phyloP scores from a whole-genome alignment of 2,329 filamentous ascomycete species.

The Fusarium solani-melongenae region DNA sequence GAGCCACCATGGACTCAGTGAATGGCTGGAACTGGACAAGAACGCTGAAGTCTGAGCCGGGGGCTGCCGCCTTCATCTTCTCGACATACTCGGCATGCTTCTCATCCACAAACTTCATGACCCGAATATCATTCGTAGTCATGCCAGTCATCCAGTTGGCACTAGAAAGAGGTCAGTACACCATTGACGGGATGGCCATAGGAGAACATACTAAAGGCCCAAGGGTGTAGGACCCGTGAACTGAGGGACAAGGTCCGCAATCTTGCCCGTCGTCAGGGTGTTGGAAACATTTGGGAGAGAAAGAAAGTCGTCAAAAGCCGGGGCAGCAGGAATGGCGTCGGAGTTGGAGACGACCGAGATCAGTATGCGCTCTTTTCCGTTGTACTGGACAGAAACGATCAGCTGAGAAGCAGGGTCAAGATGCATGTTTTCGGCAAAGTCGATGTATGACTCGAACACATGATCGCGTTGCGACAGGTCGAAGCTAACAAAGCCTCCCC shows the following conservation, averaged over 20 bases:
- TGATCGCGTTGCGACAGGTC: slow-evolving; percentile 34
- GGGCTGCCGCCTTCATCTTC: slow-evolving; percentile 42
- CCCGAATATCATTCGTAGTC: slow-evolving; percentile 41
- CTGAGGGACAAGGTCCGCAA: slow-evolving; percentile 44
- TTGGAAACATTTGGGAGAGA: slow-evolving; percentile 35
- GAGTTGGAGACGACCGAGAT: slow-evolving; percentile 43
- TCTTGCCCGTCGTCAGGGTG: slow-evolving; percentile 37
- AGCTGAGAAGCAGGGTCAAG: slow-evolving; percentile 44
- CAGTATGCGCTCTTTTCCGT: slow-evolving; percentile 24
- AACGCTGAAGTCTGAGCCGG: slow-evolving; percentile 39
- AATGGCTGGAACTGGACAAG: slow-evolving; percentile 49
- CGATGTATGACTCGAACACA: slow-evolving; percentile 43
- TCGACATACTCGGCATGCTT: slow-evolving; percentile 43
- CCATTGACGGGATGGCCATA: accelerated
- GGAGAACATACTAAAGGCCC: slow-evolving; percentile 37
- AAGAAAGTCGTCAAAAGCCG: slow-evolving; percentile 40
- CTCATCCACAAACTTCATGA: slow-evolving; percentile 47
- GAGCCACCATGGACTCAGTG: slow-evolving; percentile 41
- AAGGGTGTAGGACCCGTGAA: slow-evolving; percentile 48
- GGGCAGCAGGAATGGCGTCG: slow-evolving; percentile 33
- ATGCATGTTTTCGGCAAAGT: slow-evolving; percentile 44
- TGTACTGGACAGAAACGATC: slow-evolving; percentile 42
- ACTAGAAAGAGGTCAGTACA: neutral
- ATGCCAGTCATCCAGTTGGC: slow-evolving; percentile 49
- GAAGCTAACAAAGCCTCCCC: slow-evolving; percentile 44